Percentiles rank a stretch among this genome's conserved stretches.
Evolutionary conservation across 2,329 filamentous ascomycete genomes (phyloP).

Genomic region (Ampelomyces quisqualis): DNA sequence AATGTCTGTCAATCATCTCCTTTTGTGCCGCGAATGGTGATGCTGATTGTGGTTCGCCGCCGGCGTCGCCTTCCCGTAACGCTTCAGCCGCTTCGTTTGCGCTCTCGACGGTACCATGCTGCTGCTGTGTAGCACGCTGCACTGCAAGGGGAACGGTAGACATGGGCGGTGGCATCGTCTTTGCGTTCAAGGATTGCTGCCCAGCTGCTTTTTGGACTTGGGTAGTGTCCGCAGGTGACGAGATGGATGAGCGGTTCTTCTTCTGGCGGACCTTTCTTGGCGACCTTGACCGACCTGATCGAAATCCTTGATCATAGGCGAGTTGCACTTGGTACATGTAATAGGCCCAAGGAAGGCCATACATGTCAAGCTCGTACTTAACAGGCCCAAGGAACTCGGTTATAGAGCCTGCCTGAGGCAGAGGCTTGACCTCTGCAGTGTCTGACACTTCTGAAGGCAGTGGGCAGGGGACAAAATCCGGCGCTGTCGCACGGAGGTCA

Average conservation of each 20-base stretch:
- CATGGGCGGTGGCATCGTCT: slow-evolving; percentile 3
- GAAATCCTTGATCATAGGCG: slow-evolving; percentile 15
- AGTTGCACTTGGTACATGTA: slow-evolving; percentile 33
- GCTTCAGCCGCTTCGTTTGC: too few relatives aligned
- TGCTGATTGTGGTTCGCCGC: not conserved
- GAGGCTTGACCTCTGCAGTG: not conserved
- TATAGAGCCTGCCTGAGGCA: not conserved
- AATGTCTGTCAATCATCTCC: slow-evolving; percentile 15
- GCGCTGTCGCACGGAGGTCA: slow-evolving; percentile 34
- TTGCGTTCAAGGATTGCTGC: slow-evolving; percentile 1
- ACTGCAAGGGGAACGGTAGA: not conserved
- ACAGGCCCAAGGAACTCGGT: slow-evolving; percentile 10
- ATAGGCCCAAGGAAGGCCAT: slow-evolving; percentile 32
- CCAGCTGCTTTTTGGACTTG: too few relatives aligned
- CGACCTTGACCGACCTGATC: slow-evolving; percentile 18
- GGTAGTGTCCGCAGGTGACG: too few relatives aligned
- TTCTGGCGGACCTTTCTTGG: slow-evolving; percentile 22
- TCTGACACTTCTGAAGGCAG: not conserved
- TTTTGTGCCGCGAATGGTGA: slow-evolving; percentile 18
- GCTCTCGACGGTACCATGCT: not conserved
- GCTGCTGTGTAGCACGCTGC: slow-evolving; percentile 1
- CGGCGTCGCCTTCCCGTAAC: too few relatives aligned
- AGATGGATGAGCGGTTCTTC: slow-evolving; percentile 7
- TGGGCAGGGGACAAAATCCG: slow-evolving; percentile 30
- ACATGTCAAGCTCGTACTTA: slow-evolving; percentile 23